phyloP scores from a whole-genome alignment of 257 asterid species.

The Gentiana macrophylla region DNA sequence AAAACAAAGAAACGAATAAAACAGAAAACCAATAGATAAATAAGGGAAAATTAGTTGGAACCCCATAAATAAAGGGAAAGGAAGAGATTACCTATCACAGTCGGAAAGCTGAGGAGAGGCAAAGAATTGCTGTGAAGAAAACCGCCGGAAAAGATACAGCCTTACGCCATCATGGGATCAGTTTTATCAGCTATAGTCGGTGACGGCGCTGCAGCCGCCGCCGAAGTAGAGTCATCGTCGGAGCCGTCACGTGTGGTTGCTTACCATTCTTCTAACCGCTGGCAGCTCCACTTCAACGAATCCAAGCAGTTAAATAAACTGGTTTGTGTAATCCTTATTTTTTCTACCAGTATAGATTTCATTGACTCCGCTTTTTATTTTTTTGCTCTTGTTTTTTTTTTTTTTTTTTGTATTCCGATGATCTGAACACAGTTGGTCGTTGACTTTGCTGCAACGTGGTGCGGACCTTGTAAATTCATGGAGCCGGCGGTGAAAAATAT shows the following conservation, averaged over 20 bases:
- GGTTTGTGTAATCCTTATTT: conserved; percentile 19
- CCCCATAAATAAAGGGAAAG: too few species aligned
- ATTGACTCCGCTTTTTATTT: background rate
- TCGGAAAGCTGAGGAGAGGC: too few species aligned
- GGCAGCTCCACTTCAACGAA: conserved; percentile 67
- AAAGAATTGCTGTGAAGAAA: too few species aligned
- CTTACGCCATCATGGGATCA: conserved; percentile 30
- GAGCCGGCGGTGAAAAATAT: conserved; percentile 49
- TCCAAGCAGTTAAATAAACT: conserved; percentile 65
- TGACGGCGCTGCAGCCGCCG: conserved; percentile 24
- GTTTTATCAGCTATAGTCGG: conserved; percentile 20
- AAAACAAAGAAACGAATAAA: too few species aligned
- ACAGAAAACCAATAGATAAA: too few species aligned
- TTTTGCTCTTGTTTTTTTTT: background rate
- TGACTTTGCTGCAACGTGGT: conserved; percentile 84
- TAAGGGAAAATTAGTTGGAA: too few species aligned
- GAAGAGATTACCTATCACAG: too few species aligned
- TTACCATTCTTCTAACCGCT: conserved; percentile 57
- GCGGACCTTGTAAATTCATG: conserved; percentile 87
- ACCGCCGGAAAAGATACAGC: too few species aligned
- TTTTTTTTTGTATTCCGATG: too few species aligned
- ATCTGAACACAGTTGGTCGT: conserved; percentile 47
- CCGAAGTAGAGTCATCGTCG: conserved; percentile 21
- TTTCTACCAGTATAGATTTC: too few species aligned
- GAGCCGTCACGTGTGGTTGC: conserved; percentile 57